Conservation (phyloP, 192 early-diverging fungal genomes). For the Allomyces arbusculus region DNA sequence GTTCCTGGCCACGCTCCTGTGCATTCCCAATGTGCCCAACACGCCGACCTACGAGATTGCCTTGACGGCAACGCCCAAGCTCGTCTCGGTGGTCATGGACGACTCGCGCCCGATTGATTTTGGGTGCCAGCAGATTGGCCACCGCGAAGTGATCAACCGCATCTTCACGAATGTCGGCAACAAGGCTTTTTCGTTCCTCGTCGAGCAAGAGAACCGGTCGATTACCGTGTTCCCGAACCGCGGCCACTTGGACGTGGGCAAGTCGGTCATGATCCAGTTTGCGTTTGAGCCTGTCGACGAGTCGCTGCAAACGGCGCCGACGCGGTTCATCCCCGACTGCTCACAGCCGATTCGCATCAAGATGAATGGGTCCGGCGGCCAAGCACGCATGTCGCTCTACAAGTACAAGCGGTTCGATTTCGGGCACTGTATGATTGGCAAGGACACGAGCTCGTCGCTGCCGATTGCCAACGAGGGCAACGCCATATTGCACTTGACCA, state of each 20-base stretch:
- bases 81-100: constrained; percentile 32
- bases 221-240: constrained; percentile 19
- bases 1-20: constrained; percentile 31
- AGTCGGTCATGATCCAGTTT: constrained; percentile 24
- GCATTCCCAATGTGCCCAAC: constrained; percentile 25
- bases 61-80: constrained; percentile 36
- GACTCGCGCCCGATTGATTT: constrained; percentile 36
- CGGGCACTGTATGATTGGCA: constrained; percentile 46
- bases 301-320: constrained; percentile 21
- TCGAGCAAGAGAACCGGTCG: constrained; percentile 22
- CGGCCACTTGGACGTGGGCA: constrained; percentile 26
- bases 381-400: constrained; percentile 27
- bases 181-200: constrained; percentile 23
- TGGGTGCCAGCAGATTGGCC: constrained; percentile 33
- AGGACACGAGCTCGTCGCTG: constrained; percentile 31
- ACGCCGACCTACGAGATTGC: constrained; percentile 29
- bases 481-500: constrained; percentile 32
- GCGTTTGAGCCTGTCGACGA: constrained; percentile 32
- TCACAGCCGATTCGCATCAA: constrained; percentile 38
- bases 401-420: constrained; percentile 40
- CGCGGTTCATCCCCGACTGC: constrained; percentile 35
- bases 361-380: constrained; percentile 37
- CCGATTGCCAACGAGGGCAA: constrained; percentile 45
- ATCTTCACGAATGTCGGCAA: constrained; percentile 40
- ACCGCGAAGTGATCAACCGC: constrained; percentile 25